These are phyloP conservation scores for Dalbergia cochinchinensis DNA, from an alignment of 306 rosid species.

Conservation along the genomic window DNA sequence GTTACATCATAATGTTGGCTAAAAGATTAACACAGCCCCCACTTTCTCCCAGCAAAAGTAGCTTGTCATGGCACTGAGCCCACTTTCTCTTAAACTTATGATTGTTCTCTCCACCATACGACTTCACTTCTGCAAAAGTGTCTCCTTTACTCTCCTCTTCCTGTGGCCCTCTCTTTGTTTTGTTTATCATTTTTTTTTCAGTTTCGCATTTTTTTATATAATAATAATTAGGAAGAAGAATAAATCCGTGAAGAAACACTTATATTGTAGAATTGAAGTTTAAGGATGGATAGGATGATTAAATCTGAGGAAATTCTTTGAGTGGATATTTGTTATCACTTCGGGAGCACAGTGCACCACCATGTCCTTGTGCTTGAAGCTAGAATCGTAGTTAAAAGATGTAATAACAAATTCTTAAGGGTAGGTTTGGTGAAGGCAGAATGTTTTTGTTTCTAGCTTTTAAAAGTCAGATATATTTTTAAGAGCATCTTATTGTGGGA, in stretches of 20 bases:
- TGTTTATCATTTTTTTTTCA: not conserved
- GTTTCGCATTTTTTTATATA: not conserved
- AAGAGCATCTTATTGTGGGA: too few relatives aligned
- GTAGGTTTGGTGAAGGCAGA: too few relatives aligned
- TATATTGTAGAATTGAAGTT: not conserved
- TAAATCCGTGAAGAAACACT: not conserved
- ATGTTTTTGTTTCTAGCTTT: too few relatives aligned
- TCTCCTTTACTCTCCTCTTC: not conserved
- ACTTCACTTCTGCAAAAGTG: not conserved
- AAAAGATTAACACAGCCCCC: constrained; percentile 50
- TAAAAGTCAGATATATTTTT: too few relatives aligned
- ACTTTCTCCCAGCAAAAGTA: not conserved
- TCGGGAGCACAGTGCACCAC: not conserved
- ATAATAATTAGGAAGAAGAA: not conserved
- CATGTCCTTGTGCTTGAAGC: not conserved
- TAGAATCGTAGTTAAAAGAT: not conserved
- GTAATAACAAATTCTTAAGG: not conserved
- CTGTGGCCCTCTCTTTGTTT: not conserved
- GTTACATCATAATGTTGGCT: constrained; percentile 48
- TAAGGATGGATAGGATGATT: not conserved
- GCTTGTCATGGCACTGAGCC: constrained; percentile 31
- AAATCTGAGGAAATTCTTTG: not conserved
- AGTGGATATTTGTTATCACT: not conserved
- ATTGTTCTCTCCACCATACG: constrained; percentile 34
- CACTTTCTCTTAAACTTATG: constrained; percentile 40